These are phyloP conservation scores for Amesomyces nigricolor DNA, from an alignment of 2,329 filamentous ascomycete genomes.

Conservation along the genomic window DNA sequence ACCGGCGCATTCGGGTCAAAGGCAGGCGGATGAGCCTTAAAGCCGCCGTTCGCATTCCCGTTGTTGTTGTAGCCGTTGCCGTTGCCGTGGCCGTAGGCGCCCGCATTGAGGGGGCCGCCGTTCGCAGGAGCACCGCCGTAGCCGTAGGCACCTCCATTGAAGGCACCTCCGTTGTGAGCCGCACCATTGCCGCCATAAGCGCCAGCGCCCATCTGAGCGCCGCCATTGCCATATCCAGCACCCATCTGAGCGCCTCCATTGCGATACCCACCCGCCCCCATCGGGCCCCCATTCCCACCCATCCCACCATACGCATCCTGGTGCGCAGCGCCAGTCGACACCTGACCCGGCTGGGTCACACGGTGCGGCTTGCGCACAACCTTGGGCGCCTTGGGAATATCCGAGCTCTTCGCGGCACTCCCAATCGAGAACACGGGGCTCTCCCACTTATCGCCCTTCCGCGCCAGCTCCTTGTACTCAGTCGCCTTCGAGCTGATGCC, in stretches of 20 bases:
- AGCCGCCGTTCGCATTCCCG: neutral
- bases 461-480: slow-evolving; percentile 82
- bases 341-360: neutral
- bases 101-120: neutral
- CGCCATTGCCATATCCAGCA: too few relatives aligned
- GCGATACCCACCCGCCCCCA: too few relatives aligned
- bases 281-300: neutral
- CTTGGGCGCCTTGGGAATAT: slow-evolving; percentile 58
- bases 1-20: slow-evolving; percentile 1
- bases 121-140: slow-evolving; percentile 1
- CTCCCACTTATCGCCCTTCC: slow-evolving; percentile 89
- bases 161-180: too few relatives aligned
- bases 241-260: too few relatives aligned
- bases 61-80: neutral
- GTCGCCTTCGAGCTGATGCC: slow-evolving; percentile 91
- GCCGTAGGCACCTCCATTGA: neutral
- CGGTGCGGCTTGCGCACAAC: slow-evolving; percentile 44
- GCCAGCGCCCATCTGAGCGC: too few relatives aligned
- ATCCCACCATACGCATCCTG: neutral
- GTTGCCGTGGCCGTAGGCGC: neutral
- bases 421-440: slow-evolving; percentile 90
- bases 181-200: too few relatives aligned
- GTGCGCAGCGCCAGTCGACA: neutral
- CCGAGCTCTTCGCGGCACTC: slow-evolving; percentile 62
- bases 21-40: slow-evolving; percentile 1